phyloP scores from a whole-genome alignment of 2,329 filamentous ascomycete genomes.

The Penicillium sp. region DNA sequence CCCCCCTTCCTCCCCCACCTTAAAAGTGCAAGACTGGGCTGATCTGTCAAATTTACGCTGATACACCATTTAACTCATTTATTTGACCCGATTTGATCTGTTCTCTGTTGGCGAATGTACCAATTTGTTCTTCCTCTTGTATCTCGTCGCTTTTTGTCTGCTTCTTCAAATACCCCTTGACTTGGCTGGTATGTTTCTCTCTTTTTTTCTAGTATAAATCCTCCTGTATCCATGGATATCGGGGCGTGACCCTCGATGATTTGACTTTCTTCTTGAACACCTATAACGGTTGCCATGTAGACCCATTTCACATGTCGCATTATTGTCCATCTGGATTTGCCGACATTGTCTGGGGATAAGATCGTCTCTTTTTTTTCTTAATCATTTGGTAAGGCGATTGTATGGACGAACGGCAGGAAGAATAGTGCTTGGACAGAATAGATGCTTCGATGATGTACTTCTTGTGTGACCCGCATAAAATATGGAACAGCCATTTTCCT shows the following conservation, averaged over 20 bases:
- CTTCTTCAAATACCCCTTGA: constrained; percentile 26
- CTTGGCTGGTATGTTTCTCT: constrained; percentile 29
- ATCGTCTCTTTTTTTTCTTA: background rate
- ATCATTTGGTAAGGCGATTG: constrained; percentile 15
- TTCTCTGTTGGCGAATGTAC: constrained; percentile 2
- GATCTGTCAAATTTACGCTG: constrained; percentile 7
- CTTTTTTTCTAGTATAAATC: constrained; percentile 8
- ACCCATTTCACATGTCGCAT: background rate
- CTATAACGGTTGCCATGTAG: background rate
- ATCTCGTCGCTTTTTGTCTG: background rate
- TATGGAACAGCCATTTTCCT: background rate
- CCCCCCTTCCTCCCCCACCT: background rate
- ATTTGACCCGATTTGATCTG: constrained; percentile 1
- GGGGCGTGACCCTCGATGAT: background rate
- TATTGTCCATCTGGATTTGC: background rate
- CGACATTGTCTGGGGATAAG: background rate
- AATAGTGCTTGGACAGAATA: background rate
- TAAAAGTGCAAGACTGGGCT: constrained; percentile 18
- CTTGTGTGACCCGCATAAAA: background rate
- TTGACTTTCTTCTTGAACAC: background rate
- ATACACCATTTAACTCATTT: constrained; percentile 21
- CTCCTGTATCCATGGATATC: background rate
- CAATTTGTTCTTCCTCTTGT: background rate
- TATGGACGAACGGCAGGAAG: background rate
- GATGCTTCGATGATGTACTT: background rate